Conservation (phyloP, 106 monocot species). For the Phalaenopsis aphrodite region DNA sequence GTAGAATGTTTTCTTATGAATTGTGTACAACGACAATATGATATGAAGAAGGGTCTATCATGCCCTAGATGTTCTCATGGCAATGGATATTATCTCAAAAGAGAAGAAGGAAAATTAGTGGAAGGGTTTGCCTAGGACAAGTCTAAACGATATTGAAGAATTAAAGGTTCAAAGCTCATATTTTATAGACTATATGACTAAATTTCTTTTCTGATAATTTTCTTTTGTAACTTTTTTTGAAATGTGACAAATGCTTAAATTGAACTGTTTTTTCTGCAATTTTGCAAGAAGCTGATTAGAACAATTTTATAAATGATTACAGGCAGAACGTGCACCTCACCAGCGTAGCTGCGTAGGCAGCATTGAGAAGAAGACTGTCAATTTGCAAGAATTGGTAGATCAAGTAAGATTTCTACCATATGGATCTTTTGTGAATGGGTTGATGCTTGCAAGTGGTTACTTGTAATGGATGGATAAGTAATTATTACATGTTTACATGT, state of each 20-base stretch:
- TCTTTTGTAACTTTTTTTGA: neutral
- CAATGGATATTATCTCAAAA: constrained; percentile 96
- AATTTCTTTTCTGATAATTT: neutral
- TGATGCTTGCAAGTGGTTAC: neutral
- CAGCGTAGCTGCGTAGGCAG: no score
- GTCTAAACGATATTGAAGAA: constrained; percentile 80
- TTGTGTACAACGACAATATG: constrained; percentile 75
- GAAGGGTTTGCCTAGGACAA: constrained; percentile 92
- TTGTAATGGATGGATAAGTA: no score
- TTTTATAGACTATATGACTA: neutral
- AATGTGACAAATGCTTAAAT: neutral
- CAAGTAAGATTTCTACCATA: constrained; percentile 36
- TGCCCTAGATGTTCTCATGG: constrained; percentile 92
- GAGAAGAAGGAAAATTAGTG: constrained; percentile 96
- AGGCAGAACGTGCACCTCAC: constrained; percentile 57
- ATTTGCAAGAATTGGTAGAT: no score
- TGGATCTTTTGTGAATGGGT: neutral
- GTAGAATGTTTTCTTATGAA: neutral
- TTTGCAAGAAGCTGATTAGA: neutral
- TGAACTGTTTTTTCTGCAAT: neutral
- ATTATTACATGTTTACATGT: no score
- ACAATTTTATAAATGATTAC: constrained; percentile 1
- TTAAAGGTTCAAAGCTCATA: constrained; percentile 46
- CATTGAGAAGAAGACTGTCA: no score
- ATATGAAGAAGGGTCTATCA: constrained; percentile 95